phyloP scores from a whole-genome alignment of 331 rosid genomes.

The Rhamnella rubrinervis region DNA sequence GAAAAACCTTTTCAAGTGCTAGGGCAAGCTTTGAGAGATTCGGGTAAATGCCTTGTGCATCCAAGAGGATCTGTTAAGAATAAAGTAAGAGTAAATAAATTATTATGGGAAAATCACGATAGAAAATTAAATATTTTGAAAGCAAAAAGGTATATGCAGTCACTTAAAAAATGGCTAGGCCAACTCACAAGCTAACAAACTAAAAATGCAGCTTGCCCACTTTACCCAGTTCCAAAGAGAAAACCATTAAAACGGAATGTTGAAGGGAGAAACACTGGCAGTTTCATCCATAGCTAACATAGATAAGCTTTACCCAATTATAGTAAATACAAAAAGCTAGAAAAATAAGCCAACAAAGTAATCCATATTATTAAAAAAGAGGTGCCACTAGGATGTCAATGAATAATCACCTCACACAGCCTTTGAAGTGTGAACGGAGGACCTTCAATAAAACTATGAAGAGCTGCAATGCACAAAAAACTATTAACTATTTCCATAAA shows the following conservation, averaged over 20 bases:
- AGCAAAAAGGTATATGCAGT: not conserved
- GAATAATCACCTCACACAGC: slow-evolving; percentile 71
- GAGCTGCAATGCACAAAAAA: slow-evolving; percentile 56
- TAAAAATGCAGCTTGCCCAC: no score
- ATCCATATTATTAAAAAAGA: not conserved
- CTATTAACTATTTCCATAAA: slow-evolving; percentile 12
- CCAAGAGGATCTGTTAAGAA: slow-evolving; percentile 74
- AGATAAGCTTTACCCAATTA: no score
- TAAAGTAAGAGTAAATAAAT: slow-evolving; percentile 11
- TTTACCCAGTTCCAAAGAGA: no score
- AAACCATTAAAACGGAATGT: no score
- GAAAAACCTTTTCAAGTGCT: slow-evolving; percentile 89
- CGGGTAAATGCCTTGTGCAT: slow-evolving; percentile 70
- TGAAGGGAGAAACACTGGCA: no score
- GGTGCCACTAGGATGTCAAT: not conserved
- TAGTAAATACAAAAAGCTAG: not conserved
- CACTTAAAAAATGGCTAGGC: not conserved
- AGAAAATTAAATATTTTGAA: not conserved
- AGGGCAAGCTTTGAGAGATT: slow-evolving; percentile 84
- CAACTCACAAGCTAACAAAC: not conserved
- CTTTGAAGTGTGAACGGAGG: slow-evolving; percentile 97
- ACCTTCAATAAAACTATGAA: slow-evolving; percentile 67
- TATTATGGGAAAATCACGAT: not conserved
- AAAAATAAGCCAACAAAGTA: not conserved
- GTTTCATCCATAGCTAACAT: no score